Percentiles rank a stretch among this genome's conserved stretches.
phyloP scores from a whole-genome alignment of 2,329 filamentous ascomycete genomes.

The Colletotrichum eleusines region DNA sequence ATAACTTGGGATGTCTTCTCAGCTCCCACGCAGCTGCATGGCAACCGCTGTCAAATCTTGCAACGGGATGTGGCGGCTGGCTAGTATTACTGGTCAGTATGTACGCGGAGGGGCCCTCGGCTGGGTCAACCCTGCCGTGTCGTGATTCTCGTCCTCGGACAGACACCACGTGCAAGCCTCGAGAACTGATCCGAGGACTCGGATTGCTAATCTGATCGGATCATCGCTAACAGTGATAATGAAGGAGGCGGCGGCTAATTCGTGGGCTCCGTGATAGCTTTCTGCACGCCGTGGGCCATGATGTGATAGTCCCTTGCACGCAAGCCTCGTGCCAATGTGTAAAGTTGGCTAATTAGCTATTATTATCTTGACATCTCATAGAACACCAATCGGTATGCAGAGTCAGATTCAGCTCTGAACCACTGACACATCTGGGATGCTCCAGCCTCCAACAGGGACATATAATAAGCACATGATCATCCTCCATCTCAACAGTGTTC shows the following conservation, averaged over 20 bases:
- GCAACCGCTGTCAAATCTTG: background rate
- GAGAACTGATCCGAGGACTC: background rate
- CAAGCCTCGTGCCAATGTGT: constrained; percentile 1
- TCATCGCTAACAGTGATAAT: background rate
- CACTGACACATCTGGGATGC: background rate
- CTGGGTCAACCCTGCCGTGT: background rate
- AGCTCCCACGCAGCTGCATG: too few species aligned
- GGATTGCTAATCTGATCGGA: background rate
- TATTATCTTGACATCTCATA: background rate
- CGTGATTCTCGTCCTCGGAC: background rate
- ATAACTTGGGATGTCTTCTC: background rate
- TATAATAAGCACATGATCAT: constrained; percentile 12
- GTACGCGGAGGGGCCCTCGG: background rate
- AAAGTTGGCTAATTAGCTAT: background rate
- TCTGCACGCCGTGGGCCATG: background rate
- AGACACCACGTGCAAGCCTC: background rate
- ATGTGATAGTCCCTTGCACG: background rate
- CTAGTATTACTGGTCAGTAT: background rate
- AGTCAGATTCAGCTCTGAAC: too few species aligned
- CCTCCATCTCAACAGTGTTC: background rate
- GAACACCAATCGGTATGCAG: background rate
- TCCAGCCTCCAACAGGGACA: background rate
- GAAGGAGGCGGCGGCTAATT: background rate
- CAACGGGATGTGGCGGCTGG: background rate
- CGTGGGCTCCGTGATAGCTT: background rate